Conservation (phyloP, 257 asterid genomes). For the Petunia secreta region DNA sequence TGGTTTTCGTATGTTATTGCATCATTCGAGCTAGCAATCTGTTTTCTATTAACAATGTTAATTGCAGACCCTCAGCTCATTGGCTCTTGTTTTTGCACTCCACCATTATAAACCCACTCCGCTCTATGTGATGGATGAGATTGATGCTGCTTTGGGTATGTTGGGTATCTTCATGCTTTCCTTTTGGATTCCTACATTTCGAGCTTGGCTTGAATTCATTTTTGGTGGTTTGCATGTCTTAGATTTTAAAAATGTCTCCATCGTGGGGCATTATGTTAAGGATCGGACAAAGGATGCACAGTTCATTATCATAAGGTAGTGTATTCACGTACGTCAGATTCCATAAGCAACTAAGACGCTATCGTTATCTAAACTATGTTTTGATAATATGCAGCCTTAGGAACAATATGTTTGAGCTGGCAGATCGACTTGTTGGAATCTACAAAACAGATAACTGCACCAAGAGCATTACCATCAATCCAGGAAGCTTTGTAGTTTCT, state of each 20-base stretch:
- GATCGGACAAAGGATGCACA: constrained; percentile 99
- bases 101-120: constrained; percentile 99
- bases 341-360: not conserved
- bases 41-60: not conserved
- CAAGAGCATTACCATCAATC: constrained; percentile 89
- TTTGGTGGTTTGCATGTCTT: constrained; percentile 15
- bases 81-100: constrained; percentile 97
- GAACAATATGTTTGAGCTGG: constrained; percentile 94
- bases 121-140: constrained; percentile 59
- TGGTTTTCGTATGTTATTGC: not conserved
- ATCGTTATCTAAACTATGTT: not conserved
- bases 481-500: constrained; percentile 86
- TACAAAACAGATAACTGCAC: constrained; percentile 98
- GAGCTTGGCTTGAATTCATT: not conserved
- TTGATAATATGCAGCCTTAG: constrained; percentile 68
- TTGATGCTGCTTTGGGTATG: constrained; percentile 95
- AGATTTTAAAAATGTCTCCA: constrained; percentile 98
- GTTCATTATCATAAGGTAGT: constrained; percentile 88
- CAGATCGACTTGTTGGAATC: constrained; percentile 91
- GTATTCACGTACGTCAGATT: not conserved
- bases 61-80: constrained; percentile 90
- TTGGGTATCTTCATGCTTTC: constrained; percentile 1
- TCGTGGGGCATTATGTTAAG: constrained; percentile 97
- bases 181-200: not conserved
- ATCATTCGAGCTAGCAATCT: not conserved